Conservation (phyloP, 257 asterid genomes). For the Mentha longifolia region DNA sequence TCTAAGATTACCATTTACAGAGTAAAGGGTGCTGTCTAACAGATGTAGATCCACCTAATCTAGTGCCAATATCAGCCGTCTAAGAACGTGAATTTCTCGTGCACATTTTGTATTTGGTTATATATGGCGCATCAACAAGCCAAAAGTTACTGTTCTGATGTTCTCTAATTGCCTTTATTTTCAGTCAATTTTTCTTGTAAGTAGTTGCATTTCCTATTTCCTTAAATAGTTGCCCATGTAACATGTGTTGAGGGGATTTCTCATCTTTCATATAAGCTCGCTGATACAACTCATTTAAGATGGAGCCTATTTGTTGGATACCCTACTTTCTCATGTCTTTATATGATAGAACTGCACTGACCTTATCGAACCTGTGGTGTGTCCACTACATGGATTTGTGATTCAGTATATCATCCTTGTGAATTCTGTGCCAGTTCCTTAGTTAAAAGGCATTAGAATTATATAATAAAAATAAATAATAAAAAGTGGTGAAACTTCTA, state of each 20-base stretch:
- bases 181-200: not conserved
- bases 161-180: not conserved
- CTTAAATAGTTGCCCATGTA: slow-evolving; percentile 4
- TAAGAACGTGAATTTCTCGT: not conserved
- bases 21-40: not conserved
- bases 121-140: slow-evolving; percentile 6
- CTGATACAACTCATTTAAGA: not conserved
- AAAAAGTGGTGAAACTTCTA: not conserved
- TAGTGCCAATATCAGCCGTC: slow-evolving; percentile 4
- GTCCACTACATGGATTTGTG: not conserved
- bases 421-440: not conserved
- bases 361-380: not conserved
- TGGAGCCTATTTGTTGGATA: not conserved
- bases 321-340: slow-evolving; percentile 11
- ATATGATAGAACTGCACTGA: not conserved
- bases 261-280: not conserved
- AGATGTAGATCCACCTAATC: not conserved
- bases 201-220: slow-evolving; percentile 1
- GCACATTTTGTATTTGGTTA: not conserved
- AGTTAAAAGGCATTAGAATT: not conserved
- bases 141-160: not conserved
- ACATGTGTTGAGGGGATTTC: not conserved
- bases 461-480: not conserved
- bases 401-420: not conserved
- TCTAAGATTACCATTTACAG: not conserved